phyloP scores from a whole-genome alignment of 352 stramenopile species.

The Phytopythium montanum region DNA sequence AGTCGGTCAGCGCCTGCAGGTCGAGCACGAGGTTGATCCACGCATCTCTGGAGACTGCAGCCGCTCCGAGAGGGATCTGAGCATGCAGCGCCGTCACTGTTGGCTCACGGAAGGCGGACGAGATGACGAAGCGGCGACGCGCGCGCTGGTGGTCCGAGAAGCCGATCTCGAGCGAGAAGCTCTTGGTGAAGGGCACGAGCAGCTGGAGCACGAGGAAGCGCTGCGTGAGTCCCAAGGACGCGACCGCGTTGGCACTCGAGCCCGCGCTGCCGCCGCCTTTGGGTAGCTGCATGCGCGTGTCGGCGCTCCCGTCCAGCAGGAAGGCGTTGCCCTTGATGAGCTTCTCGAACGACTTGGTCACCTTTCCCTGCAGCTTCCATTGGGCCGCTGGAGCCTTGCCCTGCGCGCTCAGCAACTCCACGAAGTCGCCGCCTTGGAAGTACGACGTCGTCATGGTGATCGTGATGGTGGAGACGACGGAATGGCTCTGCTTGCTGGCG shows the following conservation, averaged over 20 bases:
- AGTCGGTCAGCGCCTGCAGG: conserved; percentile 54
- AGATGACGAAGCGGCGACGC: conserved; percentile 66
- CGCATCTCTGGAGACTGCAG: conserved; percentile 44
- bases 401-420: conserved; percentile 79
- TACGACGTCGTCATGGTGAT: conserved; percentile 28
- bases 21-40: conserved; percentile 84
- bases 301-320: conserved; percentile 63
- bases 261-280: conserved; percentile 29
- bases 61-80: conserved; percentile 52
- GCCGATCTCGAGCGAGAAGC: conserved; percentile 76
- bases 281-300: conserved; percentile 82
- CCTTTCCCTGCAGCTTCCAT: conserved; percentile 78
- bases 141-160: conserved; percentile 75
- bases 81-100: conserved; percentile 51
- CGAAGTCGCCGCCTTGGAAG: conserved; percentile 78
- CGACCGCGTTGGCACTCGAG: conserved; percentile 9
- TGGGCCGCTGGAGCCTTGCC: conserved; percentile 60
- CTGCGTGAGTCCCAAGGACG: conserved; percentile 59
- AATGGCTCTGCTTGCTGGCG: not conserved
- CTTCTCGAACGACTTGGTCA: conserved; percentile 81
- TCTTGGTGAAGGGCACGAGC: conserved; percentile 50
- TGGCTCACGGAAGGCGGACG: conserved; percentile 76
- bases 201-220: conserved; percentile 74
- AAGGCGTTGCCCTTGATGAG: conserved; percentile 73
- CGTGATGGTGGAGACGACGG: not conserved